Base-by-base conservation (phyloP, 1,139 yeast species). In the Suhomyces panamericanus region DNA sequence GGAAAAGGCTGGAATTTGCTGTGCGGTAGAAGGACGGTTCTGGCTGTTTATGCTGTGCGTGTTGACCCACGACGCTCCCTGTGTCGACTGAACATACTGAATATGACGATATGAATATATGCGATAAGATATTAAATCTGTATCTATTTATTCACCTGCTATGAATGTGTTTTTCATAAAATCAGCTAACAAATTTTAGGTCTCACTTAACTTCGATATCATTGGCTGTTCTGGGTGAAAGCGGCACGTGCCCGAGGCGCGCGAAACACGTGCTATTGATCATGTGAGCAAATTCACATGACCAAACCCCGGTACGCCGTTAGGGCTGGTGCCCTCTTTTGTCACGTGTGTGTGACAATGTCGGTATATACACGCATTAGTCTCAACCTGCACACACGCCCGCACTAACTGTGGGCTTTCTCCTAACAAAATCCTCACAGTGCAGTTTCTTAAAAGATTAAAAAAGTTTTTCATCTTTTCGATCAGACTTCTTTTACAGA, bases 131-230 rank as follows among this genome's bases (percentile, higher is more conserved):
- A 36, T 32, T 30, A 31, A 34, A 39, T 38, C 39, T 32, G 36
- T 38, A 44, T 44, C 48, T 41, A 44, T 41, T 41, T 44, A 44
- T 41, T 26, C 44, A 44, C 41, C 41, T 15, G 35, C 37, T 42
- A 38, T 37, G 42, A 38, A 41, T 17, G 38, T 35, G 48, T 35
- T 44, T 41, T 45, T 41, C 43, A 36, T 37, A 47, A 51, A 51
- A 50, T 51, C 55, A 51, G 55, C 53, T 50, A 49, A 51, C 51
- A 42, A 39, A 42, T 46, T 46, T 46, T 41, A 34, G 36, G 52
- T 39, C 32, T 39, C 49, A 47, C 42, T 42, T 46, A 33, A 42
- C 49, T 43, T 29, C 12, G 32, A 35, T 50, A 36, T 50, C 41
- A 51, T 51, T 51, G 55, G 55, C 42, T 49, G 16, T 29, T 35